A percentile compares a stretch with the other conserved stretches of the same genome.
These are phyloP conservation scores for Acanthamoeba triangularis DNA, from an alignment of 208 protist genomes.

Conservation along the genomic window DNA sequence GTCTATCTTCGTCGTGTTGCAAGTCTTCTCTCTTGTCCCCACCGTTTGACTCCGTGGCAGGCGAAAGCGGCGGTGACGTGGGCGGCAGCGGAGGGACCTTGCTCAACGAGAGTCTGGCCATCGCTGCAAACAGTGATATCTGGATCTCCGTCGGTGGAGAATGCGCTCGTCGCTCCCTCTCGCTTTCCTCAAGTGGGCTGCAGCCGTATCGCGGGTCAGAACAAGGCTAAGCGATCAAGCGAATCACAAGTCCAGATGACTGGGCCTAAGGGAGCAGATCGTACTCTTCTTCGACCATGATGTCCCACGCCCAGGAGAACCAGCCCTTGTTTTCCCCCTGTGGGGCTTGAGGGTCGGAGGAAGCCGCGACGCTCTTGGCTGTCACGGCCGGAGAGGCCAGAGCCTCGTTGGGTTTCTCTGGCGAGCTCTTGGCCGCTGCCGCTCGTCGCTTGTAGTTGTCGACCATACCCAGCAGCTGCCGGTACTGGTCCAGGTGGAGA, in stretches of 20 bases:
- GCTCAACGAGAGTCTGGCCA: background rate
- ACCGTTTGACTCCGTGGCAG: background rate
- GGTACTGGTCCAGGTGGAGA: conserved; percentile 41
- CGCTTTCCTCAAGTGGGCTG: background rate
- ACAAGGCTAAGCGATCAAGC: background rate
- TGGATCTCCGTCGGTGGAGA: conserved; percentile 1
- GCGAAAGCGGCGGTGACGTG: background rate
- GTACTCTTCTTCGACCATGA: conserved; percentile 46
- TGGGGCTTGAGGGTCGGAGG: background rate
- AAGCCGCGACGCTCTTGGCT: background rate
- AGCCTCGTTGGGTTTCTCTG: background rate
- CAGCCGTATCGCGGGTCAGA: background rate
- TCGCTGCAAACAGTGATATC: background rate
- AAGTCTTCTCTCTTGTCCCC: background rate
- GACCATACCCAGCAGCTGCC: conserved; percentile 1
- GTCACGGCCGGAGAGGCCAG: background rate
- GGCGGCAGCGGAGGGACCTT: background rate
- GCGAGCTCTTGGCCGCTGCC: background rate
- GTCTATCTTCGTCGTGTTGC: too few relatives aligned
- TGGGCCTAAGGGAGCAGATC: background rate
- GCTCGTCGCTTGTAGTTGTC: conserved; percentile 21
- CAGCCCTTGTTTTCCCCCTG: conserved; percentile 13
- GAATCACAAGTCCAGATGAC: background rate
- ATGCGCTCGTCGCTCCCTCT: background rate
- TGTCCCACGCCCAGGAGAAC: conserved; percentile 49